These are phyloP conservation scores for Porcisia hertigi DNA, from an alignment of 208 protist species.

Conservation along the genomic window DNA sequence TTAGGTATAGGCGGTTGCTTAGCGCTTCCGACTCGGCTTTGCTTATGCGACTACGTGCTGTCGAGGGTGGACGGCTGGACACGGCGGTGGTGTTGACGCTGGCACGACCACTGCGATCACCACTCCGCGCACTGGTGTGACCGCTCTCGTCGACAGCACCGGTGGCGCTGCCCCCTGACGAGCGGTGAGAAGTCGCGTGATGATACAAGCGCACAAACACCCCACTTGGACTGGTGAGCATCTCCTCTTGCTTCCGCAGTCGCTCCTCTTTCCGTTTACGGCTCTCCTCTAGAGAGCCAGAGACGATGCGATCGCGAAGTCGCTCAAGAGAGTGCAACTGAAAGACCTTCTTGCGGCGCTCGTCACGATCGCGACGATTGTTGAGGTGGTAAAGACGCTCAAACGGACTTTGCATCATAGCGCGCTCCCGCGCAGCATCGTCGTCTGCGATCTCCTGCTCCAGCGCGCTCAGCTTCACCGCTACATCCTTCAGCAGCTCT, in stretches of 20 bases:
- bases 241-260: conserved; percentile 39
- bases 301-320: conserved; percentile 52
- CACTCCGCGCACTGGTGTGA: conserved; percentile 6
- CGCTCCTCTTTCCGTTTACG: conserved; percentile 38
- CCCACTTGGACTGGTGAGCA: conserved; percentile 35
- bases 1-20: conserved; percentile 48
- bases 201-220: conserved; percentile 76
- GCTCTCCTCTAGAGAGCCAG: conserved; percentile 44
- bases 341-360: conserved; percentile 47
- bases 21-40: conserved; percentile 19
- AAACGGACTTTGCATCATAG: conserved; percentile 57
- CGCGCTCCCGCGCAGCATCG: conserved; percentile 34
- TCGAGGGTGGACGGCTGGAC: conserved; percentile 15
- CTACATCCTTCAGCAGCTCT: conserved; percentile 47
- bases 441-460: conserved; percentile 39
- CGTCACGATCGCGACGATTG: conserved; percentile 75
- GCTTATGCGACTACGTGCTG: conserved; percentile 18
- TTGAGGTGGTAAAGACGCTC: conserved; percentile 85
- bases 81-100: conserved; percentile 12
- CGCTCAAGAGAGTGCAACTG: conserved; percentile 57
- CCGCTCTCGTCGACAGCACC: neutral
- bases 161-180: neutral
- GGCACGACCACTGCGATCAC: neutral
- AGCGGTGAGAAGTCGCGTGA: conserved; percentile 10
- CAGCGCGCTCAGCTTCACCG: conserved; percentile 45